These are phyloP conservation scores for Metschnikowia cerradonensis DNA, from an alignment of 805 yeast genomes.

Conservation along the genomic window DNA sequence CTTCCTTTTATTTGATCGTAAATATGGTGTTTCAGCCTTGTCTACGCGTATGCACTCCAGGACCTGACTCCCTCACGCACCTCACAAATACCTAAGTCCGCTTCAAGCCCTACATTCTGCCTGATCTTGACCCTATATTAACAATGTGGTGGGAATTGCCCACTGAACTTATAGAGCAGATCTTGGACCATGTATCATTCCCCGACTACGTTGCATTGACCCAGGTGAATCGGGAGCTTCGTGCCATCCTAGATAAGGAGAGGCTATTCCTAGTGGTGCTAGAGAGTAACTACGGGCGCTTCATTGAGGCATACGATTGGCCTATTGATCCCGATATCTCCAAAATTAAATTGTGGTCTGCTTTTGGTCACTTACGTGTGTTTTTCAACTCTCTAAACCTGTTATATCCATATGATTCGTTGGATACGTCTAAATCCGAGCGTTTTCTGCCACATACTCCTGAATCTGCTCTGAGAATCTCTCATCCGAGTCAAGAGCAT, in stretches of 20 bases:
- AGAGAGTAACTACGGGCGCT: constrained; percentile 5
- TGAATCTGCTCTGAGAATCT: not conserved
- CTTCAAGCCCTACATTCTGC: not conserved
- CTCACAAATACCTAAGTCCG: not conserved
- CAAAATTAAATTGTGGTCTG: not conserved
- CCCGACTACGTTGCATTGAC: constrained; percentile 14
- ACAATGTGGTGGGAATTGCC: constrained; percentile 17
- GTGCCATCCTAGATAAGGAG: constrained; percentile 8
- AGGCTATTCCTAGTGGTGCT: constrained; percentile 7
- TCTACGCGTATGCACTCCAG: constrained; percentile 1
- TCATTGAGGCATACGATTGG: constrained; percentile 9
- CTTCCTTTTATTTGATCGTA: not conserved
- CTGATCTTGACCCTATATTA: not conserved
- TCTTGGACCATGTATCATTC: constrained; percentile 8
- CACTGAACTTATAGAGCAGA: constrained; percentile 11
- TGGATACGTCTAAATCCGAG: not conserved
- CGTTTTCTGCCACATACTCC: not conserved
- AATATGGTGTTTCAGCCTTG: not conserved
- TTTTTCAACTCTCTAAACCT: not conserved
- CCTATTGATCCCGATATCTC: not conserved
- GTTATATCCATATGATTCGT: not conserved
- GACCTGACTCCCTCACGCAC: not conserved
- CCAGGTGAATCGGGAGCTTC: constrained; percentile 8
- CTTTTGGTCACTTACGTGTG: not conserved
- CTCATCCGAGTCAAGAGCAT: not conserved